Conservation (phyloP, 495 filamentous ascomycete species). For the Daldinia decipiens region DNA sequence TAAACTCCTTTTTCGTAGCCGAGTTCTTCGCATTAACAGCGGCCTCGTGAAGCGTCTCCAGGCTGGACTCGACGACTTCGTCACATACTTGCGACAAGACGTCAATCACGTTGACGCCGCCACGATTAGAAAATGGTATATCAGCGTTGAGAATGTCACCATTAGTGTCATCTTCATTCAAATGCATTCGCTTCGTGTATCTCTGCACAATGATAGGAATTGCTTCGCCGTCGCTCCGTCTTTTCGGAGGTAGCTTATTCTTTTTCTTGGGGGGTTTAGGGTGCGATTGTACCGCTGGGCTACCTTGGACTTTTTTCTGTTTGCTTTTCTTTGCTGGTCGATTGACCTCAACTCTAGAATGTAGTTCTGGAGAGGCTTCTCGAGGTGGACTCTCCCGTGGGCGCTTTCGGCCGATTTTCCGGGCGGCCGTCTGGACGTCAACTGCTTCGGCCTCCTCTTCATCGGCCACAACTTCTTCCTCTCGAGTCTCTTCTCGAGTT, state of each 20-base stretch:
- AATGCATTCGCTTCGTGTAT: conserved; percentile 52
- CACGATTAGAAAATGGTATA: conserved; percentile 64
- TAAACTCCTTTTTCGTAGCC: conserved; percentile 61
- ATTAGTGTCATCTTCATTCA: conserved; percentile 46
- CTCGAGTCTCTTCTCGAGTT: conserved; percentile 38
- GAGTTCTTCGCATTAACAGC: conserved; percentile 52
- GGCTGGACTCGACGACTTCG: conserved; percentile 67
- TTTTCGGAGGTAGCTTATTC: conserved; percentile 35
- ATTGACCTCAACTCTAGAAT: conserved; percentile 38
- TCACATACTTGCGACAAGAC: conserved; percentile 75
- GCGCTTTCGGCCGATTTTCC: conserved; percentile 51
- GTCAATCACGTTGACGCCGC: conserved; percentile 74
- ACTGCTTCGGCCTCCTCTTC: conserved; percentile 46
- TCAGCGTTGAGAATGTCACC: conserved; percentile 59
- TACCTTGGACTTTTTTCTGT: conserved; percentile 44
- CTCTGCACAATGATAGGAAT: conserved; percentile 60
- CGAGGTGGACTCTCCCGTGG: conserved; percentile 47
- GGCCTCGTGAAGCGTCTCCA: conserved; percentile 58
- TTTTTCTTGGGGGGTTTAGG: conserved; percentile 41
- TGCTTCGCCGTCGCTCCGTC: conserved; percentile 45
- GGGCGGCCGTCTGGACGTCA: conserved; percentile 50
- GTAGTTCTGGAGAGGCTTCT: conserved; percentile 47
- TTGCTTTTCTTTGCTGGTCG: conserved; percentile 50
- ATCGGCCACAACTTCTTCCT: conserved; percentile 42
- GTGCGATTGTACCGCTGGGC: conserved; percentile 53